Percentiles rank a stretch among this genome's conserved stretches.
phyloP scores from a whole-genome alignment of 2,329 filamentous ascomycete genomes.

The Coniochaeta sp. region DNA sequence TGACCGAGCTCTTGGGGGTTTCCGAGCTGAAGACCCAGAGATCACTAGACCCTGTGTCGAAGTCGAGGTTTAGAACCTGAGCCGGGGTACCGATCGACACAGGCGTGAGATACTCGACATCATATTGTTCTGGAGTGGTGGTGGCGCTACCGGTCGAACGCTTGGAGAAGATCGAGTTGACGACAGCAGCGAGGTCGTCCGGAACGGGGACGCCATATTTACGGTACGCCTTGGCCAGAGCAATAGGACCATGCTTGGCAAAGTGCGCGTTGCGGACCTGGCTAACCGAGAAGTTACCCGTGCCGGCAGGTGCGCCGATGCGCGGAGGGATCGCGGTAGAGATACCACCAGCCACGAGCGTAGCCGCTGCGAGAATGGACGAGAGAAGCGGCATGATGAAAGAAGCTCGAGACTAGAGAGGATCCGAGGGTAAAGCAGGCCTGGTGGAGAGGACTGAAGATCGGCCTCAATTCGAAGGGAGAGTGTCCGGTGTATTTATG shows the following conservation, averaged over 20 bases:
- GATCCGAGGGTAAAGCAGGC: too few species aligned
- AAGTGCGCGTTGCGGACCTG: slow-evolving; percentile 26
- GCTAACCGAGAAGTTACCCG: slow-evolving; percentile 18
- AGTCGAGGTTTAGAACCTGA: slow-evolving; percentile 19
- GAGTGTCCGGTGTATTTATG: not conserved
- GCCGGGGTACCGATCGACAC: slow-evolving; percentile 30
- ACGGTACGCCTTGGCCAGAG: slow-evolving; percentile 25
- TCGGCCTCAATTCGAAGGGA: not conserved
- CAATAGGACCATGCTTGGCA: slow-evolving; percentile 20
- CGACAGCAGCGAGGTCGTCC: slow-evolving; percentile 14
- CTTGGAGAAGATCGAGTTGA: slow-evolving; percentile 14
- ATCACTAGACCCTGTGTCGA: slow-evolving; percentile 25
- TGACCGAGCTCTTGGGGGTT: slow-evolving; percentile 21
- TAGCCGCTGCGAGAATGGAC: slow-evolving; percentile 3
- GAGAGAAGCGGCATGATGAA: slow-evolving; percentile 6
- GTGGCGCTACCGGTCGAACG: slow-evolving; percentile 21
- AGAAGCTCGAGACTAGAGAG: not conserved
- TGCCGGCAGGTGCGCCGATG: not conserved
- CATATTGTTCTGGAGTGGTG: slow-evolving; percentile 18
- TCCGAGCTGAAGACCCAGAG: slow-evolving; percentile 38
- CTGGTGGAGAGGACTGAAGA: not conserved
- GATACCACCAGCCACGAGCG: slow-evolving; percentile 2
- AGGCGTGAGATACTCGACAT: slow-evolving; percentile 29
- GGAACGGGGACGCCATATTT: slow-evolving; percentile 26
- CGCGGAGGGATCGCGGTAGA: slow-evolving; percentile 3